A percentile compares a stretch with the other conserved stretches of the same genome.
These are phyloP conservation scores for Ceratocystiopsis minuta DNA, from an alignment of 2,329 filamentous ascomycete genomes.

Conservation along the genomic window DNA sequence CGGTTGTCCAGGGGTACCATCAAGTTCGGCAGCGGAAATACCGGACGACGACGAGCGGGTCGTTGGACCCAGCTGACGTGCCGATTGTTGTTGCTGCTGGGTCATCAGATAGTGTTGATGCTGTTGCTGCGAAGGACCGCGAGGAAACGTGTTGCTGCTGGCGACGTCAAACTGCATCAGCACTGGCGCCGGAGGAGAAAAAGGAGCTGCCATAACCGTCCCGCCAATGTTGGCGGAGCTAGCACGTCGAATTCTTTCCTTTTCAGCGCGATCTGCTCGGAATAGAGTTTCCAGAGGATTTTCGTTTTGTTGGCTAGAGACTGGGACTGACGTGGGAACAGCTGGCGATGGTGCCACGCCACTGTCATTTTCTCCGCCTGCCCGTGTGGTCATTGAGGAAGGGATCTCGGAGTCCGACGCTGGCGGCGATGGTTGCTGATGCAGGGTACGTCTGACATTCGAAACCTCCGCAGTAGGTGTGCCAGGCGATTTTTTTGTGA, in stretches of 20 bases:
- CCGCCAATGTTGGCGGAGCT: slow-evolving; percentile 24
- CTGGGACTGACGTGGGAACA: too few species aligned
- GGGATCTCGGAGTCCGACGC: slow-evolving; percentile 33
- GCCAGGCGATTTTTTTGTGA: slow-evolving; percentile 48
- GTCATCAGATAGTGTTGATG: not conserved
- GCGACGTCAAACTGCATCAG: slow-evolving; percentile 7
- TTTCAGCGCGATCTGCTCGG: slow-evolving; percentile 66
- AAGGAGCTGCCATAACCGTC: too few species aligned
- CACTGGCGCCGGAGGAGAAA: too few species aligned
- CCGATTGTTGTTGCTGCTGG: slow-evolving; percentile 7
- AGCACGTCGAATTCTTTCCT: slow-evolving; percentile 38
- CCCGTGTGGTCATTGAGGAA: slow-evolving; percentile 20
- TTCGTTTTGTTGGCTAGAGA: too few species aligned
- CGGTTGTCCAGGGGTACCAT: slow-evolving; percentile 34
- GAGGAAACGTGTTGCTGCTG: slow-evolving; percentile 3
- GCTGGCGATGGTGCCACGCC: too few species aligned
- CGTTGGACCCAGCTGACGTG: slow-evolving; percentile 22
- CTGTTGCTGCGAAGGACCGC: slow-evolving; percentile 1
- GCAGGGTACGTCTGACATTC: slow-evolving; percentile 7
- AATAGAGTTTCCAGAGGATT: slow-evolving; percentile 74
- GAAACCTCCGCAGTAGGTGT: slow-evolving; percentile 31
- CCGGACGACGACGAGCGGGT: slow-evolving; percentile 28
- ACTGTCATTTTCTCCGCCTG: too few species aligned
- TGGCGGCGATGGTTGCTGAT: slow-evolving; percentile 31
- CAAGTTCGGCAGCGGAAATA: slow-evolving; percentile 52